Base-by-base conservation (phyloP, 495 filamentous ascomycete genomes). In the Podospora tetraspora region DNA sequence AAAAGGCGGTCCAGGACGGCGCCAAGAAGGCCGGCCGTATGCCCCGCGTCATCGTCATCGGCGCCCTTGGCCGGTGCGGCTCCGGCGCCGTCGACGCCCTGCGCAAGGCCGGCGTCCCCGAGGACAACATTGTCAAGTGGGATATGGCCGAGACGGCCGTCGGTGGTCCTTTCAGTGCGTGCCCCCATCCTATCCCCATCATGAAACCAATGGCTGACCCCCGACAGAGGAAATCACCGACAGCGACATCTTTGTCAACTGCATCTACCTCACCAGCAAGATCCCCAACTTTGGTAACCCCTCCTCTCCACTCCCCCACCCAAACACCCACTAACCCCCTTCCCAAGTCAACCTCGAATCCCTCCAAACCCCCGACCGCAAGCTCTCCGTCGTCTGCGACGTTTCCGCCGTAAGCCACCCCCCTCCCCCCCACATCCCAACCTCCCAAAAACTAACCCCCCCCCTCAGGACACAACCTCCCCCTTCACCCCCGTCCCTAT, bases 101-200 rank as follows among this genome's bases (percentile, higher is more conserved):
- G 72, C 83, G 86, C 72, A 88, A 89, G 79, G 90, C 87, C 24
- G 94, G 93, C 59, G 82, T 97, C 32, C 86, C 88, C 12, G 85
- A 89, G 21, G 85, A 87, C 68, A 86, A 91, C 71, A 87, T 97
- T 71, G 78, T 94, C 72, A 87, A 93, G 83, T 97, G 94, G 94
- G 95, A 98, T 83, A 85, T 99, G 79, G 88, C 83, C 2, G 95
- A 97, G 86, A 97, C 94, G n/a, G 82, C 80, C 3, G 85, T 85
- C 75, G 89, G 91, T 30, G 94, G 94, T 16, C 94, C 94, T 25
- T 97, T 96, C 83, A 77, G 75, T 77, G 63, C 60, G 75, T 73
- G 7, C n/a, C 37, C 57, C n/a, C 21, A 10, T 5, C 16, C 10
- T 0, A 4, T 52, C 11, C 4, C 29, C 22, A n/a, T 10, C 34